Conservation (phyloP, 305 asterid genomes). For the Andrographis paniculata region DNA sequence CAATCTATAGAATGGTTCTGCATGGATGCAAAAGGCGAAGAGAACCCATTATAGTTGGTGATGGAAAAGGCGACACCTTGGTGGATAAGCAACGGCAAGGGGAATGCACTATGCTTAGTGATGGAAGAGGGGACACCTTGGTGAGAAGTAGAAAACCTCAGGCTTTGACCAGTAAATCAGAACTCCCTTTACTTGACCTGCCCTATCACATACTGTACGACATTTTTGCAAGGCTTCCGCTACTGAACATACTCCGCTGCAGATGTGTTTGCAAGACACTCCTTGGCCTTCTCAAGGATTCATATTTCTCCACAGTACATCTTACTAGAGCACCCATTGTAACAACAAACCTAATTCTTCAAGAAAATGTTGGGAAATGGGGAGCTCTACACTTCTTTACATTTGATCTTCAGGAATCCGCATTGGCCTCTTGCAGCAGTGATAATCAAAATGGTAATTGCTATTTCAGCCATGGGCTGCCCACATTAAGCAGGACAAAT, state of each 20-base stretch:
- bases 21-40: slow-evolving; percentile 21
- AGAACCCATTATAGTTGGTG: slow-evolving; percentile 2
- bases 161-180: slow-evolving; percentile 1
- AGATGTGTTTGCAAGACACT: slow-evolving; percentile 31
- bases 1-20: slow-evolving; percentile 16
- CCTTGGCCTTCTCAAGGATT: slow-evolving; percentile 33
- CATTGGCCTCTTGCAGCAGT: slow-evolving; percentile 27
- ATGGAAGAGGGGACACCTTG: slow-evolving; percentile 8
- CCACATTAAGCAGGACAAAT: slow-evolving; percentile 13
- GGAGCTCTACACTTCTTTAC: slow-evolving; percentile 27
- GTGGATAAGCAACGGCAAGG: background rate
- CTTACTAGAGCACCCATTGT: slow-evolving; percentile 26
- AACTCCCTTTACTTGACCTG: slow-evolving; percentile 36
- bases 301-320: slow-evolving; percentile 39
- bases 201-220: slow-evolving; percentile 34
- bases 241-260: slow-evolving; percentile 27
- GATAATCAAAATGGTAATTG: slow-evolving; percentile 11
- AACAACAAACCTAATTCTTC: slow-evolving; percentile 29
- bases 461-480: slow-evolving; percentile 12
- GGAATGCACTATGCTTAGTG: too few relatives aligned
- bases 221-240: slow-evolving; percentile 43
- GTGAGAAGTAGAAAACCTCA: slow-evolving; percentile 1
- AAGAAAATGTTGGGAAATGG: slow-evolving; percentile 13
- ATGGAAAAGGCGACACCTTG: slow-evolving; percentile 9
- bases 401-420: slow-evolving; percentile 28